A percentile compares a stretch with the other conserved stretches of the same genome.
phyloP scores from a whole-genome alignment of 257 asterid genomes.

The Lycium ferocissimum region DNA sequence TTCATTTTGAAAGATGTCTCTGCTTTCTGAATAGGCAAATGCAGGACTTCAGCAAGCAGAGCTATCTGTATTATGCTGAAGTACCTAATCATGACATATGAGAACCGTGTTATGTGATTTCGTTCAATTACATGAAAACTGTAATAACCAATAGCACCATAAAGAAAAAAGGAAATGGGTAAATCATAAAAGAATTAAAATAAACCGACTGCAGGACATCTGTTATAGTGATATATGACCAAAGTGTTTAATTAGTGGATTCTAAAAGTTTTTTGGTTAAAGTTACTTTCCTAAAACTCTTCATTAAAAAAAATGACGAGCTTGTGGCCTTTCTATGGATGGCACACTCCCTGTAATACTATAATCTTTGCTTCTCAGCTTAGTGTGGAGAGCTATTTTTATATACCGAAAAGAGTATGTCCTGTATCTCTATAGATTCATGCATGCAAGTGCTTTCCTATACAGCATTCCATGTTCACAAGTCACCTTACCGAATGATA shows the following conservation, averaged over 20 bases:
- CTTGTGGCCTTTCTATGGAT: constrained; percentile 25
- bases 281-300: background rate
- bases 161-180: background rate
- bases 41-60: background rate
- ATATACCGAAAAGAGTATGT: background rate
- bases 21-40: background rate
- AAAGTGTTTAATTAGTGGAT: constrained; percentile 2
- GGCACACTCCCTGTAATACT: constrained; percentile 53
- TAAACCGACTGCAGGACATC: background rate
- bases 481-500: background rate
- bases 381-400: constrained; percentile 51
- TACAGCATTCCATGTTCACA: constrained; percentile 38
- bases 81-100: background rate
- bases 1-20: background rate
- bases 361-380: constrained; percentile 33
- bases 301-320: background rate
- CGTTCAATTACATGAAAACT: background rate
- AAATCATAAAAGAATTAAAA: background rate
- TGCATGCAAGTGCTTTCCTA: constrained; percentile 44
- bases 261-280: constrained; percentile 7
- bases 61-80: background rate
- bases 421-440: background rate
- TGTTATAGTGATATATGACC: background rate
- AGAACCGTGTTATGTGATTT: no score
- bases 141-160: background rate